Evolutionary conservation across 495 filamentous ascomycete genomes (phyloP), one percentile per base, ranked within the genome.

Genomic region (Aspergillus bertholletiae): DNA sequence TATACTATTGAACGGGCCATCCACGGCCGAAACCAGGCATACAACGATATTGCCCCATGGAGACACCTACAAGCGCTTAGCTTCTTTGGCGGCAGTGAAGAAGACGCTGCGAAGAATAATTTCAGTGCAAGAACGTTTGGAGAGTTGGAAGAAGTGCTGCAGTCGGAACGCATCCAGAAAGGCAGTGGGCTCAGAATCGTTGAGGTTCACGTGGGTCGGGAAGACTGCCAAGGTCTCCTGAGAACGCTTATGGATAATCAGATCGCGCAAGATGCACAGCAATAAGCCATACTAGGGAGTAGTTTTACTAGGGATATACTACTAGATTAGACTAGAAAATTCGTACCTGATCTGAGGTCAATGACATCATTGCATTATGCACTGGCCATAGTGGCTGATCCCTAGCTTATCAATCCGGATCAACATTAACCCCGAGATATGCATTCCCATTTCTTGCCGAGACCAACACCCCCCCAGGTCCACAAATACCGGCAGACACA

Each of bases 1-100:
- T 90, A 81, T 70, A 88, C 87, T 2, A 89, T 89, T 58, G 87
- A 90, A 73, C 80, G 87, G 23, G 82, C 74, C 49, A 90, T 90
- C 59, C 86, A 90, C 66, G 87, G 87, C 43, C 80, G 85, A 72
- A 72, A 88, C n/a, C 81, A 79, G 30, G 67, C 60, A n/a, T 92
- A 92, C 72, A 92, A 93, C 58, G 86, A 91, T 64, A 80, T 91
- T 39, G 65, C 70, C 1, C 67, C 68, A 18, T 93, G 89, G 89
- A 70, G 83, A 30, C 87, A 88, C 65, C 59, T 64, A 5, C 59
- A 72, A 40, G 68, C 73, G 5, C 60, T 75, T 6, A 60, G 46
- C 17, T 74, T 76, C 51, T 78, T 81, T 50, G 76, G 77, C 0
- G 77, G 71, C 1, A 55, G 59, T 28, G 67, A 72, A 28, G 55